Evolutionary conservation across 768 basidiomycete genomes (phyloP).

Genomic region (Auriscalpium orientale): DNA sequence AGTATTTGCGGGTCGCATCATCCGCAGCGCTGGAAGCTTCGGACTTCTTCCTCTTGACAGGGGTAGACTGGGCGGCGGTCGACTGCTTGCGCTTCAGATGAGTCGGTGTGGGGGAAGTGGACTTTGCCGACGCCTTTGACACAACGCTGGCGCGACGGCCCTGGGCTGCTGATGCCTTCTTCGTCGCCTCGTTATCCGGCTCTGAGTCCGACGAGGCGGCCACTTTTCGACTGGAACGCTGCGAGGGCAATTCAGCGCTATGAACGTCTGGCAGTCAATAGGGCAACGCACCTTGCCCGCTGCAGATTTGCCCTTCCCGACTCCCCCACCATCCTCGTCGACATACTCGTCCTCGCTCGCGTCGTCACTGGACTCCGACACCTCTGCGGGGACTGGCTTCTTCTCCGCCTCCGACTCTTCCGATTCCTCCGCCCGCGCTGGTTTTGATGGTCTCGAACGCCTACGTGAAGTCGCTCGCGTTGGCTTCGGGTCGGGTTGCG

Average conservation of each 20-base stretch:
- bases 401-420: constrained; percentile 41
- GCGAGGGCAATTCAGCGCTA: constrained; percentile 3
- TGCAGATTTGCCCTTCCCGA: constrained; percentile 23
- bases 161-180: constrained; percentile 3
- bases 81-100: constrained; percentile 50
- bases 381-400: constrained; percentile 11
- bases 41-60: constrained; percentile 42
- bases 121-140: constrained; percentile 8
- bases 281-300: constrained; percentile 38
- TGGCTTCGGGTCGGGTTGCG: constrained; percentile 15
- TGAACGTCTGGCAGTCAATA: not conserved
- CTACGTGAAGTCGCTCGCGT: constrained; percentile 12
- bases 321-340: constrained; percentile 35
- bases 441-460: constrained; percentile 22
- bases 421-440: constrained; percentile 19
- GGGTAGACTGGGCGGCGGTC: constrained; percentile 29
- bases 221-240: constrained; percentile 39
- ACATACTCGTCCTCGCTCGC: constrained; percentile 70
- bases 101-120: constrained; percentile 1
- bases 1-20: constrained; percentile 77
- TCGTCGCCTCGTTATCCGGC: constrained; percentile 11
- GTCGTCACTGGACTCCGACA: constrained; percentile 21
- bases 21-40: constrained; percentile 33
- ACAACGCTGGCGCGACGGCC: constrained; percentile 12
- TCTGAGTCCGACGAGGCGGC: constrained; percentile 31